phyloP scores from a whole-genome alignment of 2,329 filamentous ascomycete species.

The Chrysoporthe puriensis region DNA sequence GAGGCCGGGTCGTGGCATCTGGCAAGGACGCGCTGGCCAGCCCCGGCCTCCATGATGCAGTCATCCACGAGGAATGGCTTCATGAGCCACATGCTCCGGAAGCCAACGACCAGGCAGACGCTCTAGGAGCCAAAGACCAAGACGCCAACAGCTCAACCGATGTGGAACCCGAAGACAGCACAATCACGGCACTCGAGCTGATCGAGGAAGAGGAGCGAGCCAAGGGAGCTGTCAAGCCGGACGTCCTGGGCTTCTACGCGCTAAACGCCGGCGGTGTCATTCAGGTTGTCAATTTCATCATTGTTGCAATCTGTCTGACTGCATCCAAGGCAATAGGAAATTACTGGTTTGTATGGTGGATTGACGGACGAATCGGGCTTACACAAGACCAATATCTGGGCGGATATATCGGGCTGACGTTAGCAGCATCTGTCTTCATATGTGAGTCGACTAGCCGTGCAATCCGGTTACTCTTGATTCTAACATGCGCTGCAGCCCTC shows the following conservation, averaged over 20 bases:
- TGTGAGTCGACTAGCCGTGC: not conserved
- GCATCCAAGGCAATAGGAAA: not conserved
- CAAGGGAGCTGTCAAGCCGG: conserved; percentile 3
- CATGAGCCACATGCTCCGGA: not conserved
- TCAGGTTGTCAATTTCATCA: not conserved
- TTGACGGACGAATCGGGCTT: not conserved
- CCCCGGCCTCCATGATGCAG: not conserved
- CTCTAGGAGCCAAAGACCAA: not conserved
- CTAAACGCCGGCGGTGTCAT: conserved; percentile 6
- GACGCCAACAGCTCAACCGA: not conserved
- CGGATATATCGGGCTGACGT: conserved; percentile 9
- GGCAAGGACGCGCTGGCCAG: conserved; percentile 1
- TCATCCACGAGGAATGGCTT: conserved; percentile 12
- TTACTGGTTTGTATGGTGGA: conserved; percentile 21
- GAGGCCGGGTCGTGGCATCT: not conserved
- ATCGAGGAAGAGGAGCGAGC: conserved; percentile 11
- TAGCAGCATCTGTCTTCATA: not conserved
- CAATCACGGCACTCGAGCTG: not conserved
- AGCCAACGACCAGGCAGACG: not conserved
- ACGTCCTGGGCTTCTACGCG: conserved; percentile 8
- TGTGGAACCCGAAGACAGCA: not conserved
- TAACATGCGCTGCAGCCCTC: not conserved
- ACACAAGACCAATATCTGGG: conserved; percentile 15
- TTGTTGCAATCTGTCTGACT: not conserved
- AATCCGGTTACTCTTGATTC: not conserved